Evolutionary conservation across 108 stramenopile genomes (phyloP).

Genomic region (Mayamaea pseudoterrestris): DNA sequence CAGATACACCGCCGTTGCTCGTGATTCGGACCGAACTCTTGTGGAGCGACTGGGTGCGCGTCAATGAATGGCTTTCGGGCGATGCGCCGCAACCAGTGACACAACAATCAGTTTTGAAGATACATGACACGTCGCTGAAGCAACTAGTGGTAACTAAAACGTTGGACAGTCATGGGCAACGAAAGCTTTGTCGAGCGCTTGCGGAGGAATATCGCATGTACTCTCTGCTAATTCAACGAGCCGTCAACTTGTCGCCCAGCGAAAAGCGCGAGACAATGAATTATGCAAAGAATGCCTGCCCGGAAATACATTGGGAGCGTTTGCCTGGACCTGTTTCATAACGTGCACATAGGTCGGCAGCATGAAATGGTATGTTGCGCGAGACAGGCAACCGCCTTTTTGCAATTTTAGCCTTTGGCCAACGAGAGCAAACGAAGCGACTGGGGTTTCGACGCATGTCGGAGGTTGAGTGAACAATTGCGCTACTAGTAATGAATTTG

Average conservation of each 20-base stretch:
- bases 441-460: too few species aligned
- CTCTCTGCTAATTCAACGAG: conserved; percentile 19
- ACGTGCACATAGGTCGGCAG: too few species aligned
- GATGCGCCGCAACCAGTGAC: too few species aligned
- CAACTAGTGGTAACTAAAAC: neutral
- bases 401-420: too few species aligned
- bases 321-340: too few species aligned
- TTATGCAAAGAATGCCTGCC: neutral
- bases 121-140: neutral
- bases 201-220: conserved; percentile 10
- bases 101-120: neutral
- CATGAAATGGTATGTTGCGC: too few species aligned
- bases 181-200: neutral
- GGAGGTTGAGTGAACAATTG: too few species aligned
- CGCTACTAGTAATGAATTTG: too few species aligned
- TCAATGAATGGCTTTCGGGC: conserved; percentile 2
- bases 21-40: conserved; percentile 4
- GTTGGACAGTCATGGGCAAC: neutral
- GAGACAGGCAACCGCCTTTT: too few species aligned
- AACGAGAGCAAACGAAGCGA: too few species aligned
- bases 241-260: conserved; percentile 20
- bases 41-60: conserved; percentile 1
- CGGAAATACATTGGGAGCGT: too few species aligned
- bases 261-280: conserved; percentile 7
- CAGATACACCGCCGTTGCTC: neutral